Conservation (phyloP, 768 basidiomycete genomes). For the Hirschioporus abietinus region DNA sequence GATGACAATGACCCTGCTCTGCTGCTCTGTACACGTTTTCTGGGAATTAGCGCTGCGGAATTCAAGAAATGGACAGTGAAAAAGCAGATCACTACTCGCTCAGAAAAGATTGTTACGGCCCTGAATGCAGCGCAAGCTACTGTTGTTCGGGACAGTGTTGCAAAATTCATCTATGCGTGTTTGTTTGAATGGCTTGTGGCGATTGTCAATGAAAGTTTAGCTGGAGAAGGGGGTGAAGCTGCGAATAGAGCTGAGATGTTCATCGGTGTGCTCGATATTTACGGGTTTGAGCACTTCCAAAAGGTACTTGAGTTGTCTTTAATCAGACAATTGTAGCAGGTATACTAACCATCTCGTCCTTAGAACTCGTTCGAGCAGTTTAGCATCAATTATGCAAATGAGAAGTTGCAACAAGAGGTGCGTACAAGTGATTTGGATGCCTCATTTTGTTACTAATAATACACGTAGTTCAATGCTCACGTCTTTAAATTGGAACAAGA, state of each 20-base stretch:
- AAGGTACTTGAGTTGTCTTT: constrained; percentile 46
- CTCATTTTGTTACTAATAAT: constrained; percentile 14
- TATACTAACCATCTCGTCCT: constrained; percentile 2
- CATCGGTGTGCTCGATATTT: constrained; percentile 98
- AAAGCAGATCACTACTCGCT: constrained; percentile 92
- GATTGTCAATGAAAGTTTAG: constrained; percentile 94
- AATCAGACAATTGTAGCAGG: background rate
- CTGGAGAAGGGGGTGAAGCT: constrained; percentile 91
- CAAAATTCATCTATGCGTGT: constrained; percentile 98
- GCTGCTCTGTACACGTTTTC: constrained; percentile 76
- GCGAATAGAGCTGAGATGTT: constrained; percentile 94
- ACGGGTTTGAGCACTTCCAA: constrained; percentile 96
- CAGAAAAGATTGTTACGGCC: constrained; percentile 90
- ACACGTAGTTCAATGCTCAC: constrained; percentile 88
- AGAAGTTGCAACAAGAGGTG: constrained; percentile 96
- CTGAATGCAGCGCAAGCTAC: constrained; percentile 85
- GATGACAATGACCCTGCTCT: constrained; percentile 81
- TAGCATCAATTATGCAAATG: constrained; percentile 99
- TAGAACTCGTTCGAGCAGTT: constrained; percentile 96
- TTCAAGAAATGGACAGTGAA: constrained; percentile 99
- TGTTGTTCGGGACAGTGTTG: constrained; percentile 92
- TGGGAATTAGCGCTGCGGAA: constrained; percentile 84
- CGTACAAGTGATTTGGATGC: constrained; percentile 17
- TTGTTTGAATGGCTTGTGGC: constrained; percentile 98
- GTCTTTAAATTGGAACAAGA: constrained; percentile 99